Evolutionary conservation across 805 yeast genomes (phyloP).

Genomic region (Kuraishia ogatae): DNA sequence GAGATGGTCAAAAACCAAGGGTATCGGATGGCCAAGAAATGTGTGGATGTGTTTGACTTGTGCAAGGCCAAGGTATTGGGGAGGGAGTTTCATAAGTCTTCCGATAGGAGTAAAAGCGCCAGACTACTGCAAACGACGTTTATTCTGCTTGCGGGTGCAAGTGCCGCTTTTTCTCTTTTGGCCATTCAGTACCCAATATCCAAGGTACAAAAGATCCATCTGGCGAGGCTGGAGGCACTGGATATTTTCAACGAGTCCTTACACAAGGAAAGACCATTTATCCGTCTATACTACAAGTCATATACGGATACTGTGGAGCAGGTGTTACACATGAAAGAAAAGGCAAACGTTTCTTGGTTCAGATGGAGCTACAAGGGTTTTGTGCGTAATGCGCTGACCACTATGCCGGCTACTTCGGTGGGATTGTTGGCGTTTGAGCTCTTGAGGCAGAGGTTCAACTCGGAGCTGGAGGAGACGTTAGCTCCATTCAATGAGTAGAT

Average conservation of each 20-base stretch:
- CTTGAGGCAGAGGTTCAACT: conserved; percentile 40
- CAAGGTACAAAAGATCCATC: conserved; percentile 72
- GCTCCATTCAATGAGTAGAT: not conserved
- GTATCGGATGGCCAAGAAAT: conserved; percentile 35
- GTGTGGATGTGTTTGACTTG: conserved; percentile 30
- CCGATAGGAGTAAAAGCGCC: not conserved
- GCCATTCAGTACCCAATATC: conserved; percentile 77
- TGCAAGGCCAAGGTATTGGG: conserved; percentile 23
- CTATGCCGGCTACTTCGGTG: conserved; percentile 83
- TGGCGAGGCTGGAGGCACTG: conserved; percentile 70
- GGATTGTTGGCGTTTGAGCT: conserved; percentile 83
- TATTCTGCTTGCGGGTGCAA: conserved; percentile 76
- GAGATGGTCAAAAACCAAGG: conserved; percentile 71
- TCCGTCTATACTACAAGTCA: conserved; percentile 58
- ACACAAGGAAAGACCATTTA: conserved; percentile 16
- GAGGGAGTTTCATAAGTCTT: not conserved
- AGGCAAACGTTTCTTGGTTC: conserved; percentile 47
- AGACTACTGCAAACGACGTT: conserved; percentile 42
- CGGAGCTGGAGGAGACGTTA: conserved; percentile 12
- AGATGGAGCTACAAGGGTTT: conserved; percentile 77
- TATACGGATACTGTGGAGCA: conserved; percentile 70
- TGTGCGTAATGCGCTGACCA: conserved; percentile 56
- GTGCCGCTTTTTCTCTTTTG: conserved; percentile 73
- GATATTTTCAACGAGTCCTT: conserved; percentile 46
- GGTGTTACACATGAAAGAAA: conserved; percentile 41